These are phyloP conservation scores for Castanopsis chinensis DNA, from an alignment of 306 rosid genomes.

Conservation along the genomic window DNA sequence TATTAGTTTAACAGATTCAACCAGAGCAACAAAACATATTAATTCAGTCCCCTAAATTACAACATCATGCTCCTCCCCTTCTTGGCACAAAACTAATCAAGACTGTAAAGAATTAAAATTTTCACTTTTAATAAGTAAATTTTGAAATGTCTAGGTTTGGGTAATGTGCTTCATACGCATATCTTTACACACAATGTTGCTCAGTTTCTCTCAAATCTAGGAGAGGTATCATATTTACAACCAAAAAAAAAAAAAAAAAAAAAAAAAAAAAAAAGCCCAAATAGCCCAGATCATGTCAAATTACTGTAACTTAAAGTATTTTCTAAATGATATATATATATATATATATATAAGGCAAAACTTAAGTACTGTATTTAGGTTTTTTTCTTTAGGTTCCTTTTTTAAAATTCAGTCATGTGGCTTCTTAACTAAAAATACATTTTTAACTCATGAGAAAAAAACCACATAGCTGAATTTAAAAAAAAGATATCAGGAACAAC, in stretches of 20 bases:
- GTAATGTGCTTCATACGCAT: background rate
- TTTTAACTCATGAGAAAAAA: accelerated
- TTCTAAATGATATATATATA: background rate
- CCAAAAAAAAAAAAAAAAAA: background rate
- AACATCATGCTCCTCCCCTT: background rate
- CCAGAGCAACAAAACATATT: background rate
- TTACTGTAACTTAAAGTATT: background rate
- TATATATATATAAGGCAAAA: background rate
- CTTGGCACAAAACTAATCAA: background rate
- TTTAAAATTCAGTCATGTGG: accelerated
- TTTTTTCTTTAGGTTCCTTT: accelerated
- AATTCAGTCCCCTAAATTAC: background rate
- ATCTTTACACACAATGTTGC: background rate
- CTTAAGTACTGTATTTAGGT: no score
- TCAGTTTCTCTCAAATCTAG: background rate
- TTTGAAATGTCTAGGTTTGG: background rate
- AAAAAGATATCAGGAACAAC: accelerated
- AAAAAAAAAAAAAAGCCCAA: no score
- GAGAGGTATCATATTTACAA: background rate
- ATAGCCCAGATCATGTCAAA: background rate
- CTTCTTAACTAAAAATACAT: no score
- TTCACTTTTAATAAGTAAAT: background rate
- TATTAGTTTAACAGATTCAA: background rate
- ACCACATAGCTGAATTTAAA: no score
- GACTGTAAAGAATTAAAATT: background rate